These are phyloP conservation scores for Byssochlamys sp. DNA, from an alignment of 2,329 filamentous ascomycete species.

Conservation along the genomic window DNA sequence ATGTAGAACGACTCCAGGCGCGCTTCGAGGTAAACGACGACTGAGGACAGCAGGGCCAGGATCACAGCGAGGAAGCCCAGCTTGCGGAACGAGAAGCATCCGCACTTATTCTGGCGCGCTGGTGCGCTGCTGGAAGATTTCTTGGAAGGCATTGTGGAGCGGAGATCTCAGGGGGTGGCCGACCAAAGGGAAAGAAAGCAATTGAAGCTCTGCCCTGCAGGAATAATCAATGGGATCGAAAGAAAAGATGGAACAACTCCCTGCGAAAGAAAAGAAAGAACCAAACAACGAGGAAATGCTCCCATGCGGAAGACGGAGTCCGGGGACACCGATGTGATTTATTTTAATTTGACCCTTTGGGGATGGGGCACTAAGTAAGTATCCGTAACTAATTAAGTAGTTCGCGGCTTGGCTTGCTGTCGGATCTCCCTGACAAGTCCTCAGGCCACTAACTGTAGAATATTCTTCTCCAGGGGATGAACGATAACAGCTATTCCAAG, in stretches of 20 bases:
- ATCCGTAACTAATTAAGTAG: background rate
- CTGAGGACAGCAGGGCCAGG: conserved; percentile 25
- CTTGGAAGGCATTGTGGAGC: conserved; percentile 2
- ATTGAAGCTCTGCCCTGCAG: background rate
- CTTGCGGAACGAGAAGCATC: conserved; percentile 19
- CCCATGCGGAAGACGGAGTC: background rate
- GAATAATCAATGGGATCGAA: background rate
- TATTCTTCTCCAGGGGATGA: background rate
- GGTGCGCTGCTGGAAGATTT: conserved; percentile 1
- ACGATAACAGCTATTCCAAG: background rate
- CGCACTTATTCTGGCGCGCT: conserved; percentile 8
- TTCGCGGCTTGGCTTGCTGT: background rate
- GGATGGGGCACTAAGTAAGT: background rate
- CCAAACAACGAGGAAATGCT: background rate
- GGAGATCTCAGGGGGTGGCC: conserved; percentile 11
- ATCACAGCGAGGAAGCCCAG: conserved; percentile 25
- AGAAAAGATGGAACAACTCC: background rate
- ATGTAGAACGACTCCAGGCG: conserved; percentile 55
- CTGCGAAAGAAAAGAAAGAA: background rate
- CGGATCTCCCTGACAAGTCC: background rate
- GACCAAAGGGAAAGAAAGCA: conserved; percentile 5
- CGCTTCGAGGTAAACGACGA: conserved; percentile 29
- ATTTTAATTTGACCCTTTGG: background rate
- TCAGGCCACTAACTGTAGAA: background rate
- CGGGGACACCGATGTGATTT: background rate